These are phyloP conservation scores for Crucihimalaya himalaica DNA, from an alignment of 345 rosid species.

Conservation along the genomic window DNA sequence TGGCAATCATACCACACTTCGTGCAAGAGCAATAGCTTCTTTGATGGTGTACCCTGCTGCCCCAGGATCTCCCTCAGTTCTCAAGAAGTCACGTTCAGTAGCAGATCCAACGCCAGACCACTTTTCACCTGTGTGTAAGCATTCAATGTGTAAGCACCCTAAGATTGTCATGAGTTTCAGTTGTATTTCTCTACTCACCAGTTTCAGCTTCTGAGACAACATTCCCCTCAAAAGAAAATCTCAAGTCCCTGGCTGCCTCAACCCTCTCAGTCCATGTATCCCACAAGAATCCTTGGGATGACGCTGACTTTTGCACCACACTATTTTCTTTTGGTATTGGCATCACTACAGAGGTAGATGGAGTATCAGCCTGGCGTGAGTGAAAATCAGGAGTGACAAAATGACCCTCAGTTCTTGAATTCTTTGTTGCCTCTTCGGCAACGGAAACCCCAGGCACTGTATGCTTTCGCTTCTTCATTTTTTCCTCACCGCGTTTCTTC, in stretches of 20 bases:
- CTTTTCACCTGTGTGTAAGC: slow-evolving; percentile 53
- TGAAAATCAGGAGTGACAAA: slow-evolving; percentile 40
- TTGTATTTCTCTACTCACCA: slow-evolving; percentile 46
- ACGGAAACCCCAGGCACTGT: slow-evolving; percentile 34
- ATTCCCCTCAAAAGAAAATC: slow-evolving; percentile 80
- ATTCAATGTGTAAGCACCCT: slow-evolving; percentile 32
- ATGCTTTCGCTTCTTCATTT: slow-evolving; percentile 52
- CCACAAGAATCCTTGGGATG: slow-evolving; percentile 54
- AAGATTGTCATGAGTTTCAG: slow-evolving; percentile 5
- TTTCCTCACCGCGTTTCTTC: slow-evolving; percentile 63
- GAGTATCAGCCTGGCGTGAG: slow-evolving; percentile 35
- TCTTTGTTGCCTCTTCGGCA: slow-evolving; percentile 13
- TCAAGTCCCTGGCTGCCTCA: slow-evolving; percentile 66
- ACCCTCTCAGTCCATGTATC: slow-evolving; percentile 83
- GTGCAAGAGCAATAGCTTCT: slow-evolving; percentile 76
- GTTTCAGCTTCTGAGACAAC: slow-evolving; percentile 38
- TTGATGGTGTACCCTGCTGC: slow-evolving; percentile 84
- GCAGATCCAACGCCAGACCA: slow-evolving; percentile 48
- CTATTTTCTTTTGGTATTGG: slow-evolving; percentile 34
- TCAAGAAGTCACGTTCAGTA: slow-evolving; percentile 71
- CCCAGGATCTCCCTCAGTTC: slow-evolving; percentile 94
- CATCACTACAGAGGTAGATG: slow-evolving; percentile 38
- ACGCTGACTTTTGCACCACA: slow-evolving; percentile 38
- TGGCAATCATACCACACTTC: slow-evolving; percentile 72
- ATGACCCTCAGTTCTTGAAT: slow-evolving; percentile 31